Percentiles rank a stretch among this genome's conserved stretches.
These are phyloP conservation scores for Epithemia pelagica DNA, from an alignment of 108 stramenopile genomes.

Conservation along the genomic window DNA sequence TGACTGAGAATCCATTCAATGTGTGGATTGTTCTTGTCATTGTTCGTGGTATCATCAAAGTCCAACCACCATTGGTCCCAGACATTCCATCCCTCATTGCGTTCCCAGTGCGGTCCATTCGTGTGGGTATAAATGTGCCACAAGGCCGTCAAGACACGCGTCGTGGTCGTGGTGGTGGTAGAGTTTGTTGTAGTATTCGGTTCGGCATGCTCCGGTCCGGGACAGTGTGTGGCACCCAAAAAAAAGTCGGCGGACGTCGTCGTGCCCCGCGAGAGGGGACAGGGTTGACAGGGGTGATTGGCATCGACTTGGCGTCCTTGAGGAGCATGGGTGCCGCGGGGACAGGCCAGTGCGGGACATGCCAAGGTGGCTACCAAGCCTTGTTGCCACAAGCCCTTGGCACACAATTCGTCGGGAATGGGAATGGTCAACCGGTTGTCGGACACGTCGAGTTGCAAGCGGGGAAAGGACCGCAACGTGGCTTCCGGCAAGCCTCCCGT, in stretches of 20 bases:
- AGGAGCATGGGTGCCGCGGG: conserved; percentile 41
- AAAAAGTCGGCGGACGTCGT: not conserved
- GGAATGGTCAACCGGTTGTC: conserved; percentile 22
- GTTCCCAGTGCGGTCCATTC: not conserved
- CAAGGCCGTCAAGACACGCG: not conserved
- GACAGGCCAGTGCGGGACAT: conserved; percentile 71
- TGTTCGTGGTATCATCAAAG: too few species aligned
- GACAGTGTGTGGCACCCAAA: not conserved
- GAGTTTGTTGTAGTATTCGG: not conserved
- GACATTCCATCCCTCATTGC: not conserved
- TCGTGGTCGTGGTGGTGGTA: not conserved
- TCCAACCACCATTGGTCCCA: too few species aligned
- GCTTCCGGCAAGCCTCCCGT: conserved; percentile 40
- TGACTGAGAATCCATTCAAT: too few species aligned
- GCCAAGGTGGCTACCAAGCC: conserved; percentile 50
- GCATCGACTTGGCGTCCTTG: conserved; percentile 17
- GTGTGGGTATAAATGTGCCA: too few species aligned
- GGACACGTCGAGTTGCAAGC: conserved; percentile 22
- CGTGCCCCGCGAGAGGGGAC: not conserved
- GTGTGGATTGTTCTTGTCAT: too few species aligned
- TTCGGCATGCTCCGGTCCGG: not conserved
- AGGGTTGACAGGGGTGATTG: conserved; percentile 5
- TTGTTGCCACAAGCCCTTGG: conserved; percentile 29
- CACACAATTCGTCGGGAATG: conserved; percentile 27
- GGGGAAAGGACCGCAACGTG: conserved; percentile 20